Evolutionary conservation across 352 stramenopile species (phyloP), one percentile per base, ranked within the genome.

Genomic region (Phytophthora fragariae): DNA sequence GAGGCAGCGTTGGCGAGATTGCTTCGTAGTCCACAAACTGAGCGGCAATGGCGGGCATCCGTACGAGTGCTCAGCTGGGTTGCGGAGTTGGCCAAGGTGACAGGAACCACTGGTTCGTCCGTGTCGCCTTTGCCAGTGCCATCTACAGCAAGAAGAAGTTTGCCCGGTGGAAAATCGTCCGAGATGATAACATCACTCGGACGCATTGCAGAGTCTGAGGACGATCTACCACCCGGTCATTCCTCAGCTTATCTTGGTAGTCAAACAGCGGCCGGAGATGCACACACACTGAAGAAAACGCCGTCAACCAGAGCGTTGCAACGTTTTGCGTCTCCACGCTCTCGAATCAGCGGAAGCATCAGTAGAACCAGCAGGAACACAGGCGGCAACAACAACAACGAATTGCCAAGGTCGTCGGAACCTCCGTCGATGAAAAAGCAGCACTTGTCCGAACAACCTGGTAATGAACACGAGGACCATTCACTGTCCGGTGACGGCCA

Each of bases 21-120:
- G 6, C 52, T 86, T 47, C 77, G 81, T 21, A 68, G 71, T 1
- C 82, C 79, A 0, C 66, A 70, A 9, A 76, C 75, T 33, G 77
- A 76, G 10, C n/a, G 21, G 0, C 72, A 82, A 47, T 93, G 86
- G 86, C 49, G 75, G 60, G 71, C 81, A 1, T 62, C 70, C 2
- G 72, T 86, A 15, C 73, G 74, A 12, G 82, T 91, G 19, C 68
- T 91, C 33, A 81, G 62, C 46, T 86, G 72, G 53, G 17, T 89
- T 14, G 70, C 68, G 14, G 59, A 71, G 12, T 73, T 76, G 21
- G 11, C 62, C 0, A 79, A 69, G 19, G 29, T 47, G 15, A n/a
- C 46, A 4, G 50, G 27, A 46, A 17, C 44, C 9, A 56, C 44
- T 55, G 54, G 64, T 4, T 53, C 55, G 19, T 46, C 27, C 4